Evolutionary conservation across 1,284 basidiomycete species (phyloP), one percentile per base, ranked within the genome.

Genomic region (Volvariella volvacea): DNA sequence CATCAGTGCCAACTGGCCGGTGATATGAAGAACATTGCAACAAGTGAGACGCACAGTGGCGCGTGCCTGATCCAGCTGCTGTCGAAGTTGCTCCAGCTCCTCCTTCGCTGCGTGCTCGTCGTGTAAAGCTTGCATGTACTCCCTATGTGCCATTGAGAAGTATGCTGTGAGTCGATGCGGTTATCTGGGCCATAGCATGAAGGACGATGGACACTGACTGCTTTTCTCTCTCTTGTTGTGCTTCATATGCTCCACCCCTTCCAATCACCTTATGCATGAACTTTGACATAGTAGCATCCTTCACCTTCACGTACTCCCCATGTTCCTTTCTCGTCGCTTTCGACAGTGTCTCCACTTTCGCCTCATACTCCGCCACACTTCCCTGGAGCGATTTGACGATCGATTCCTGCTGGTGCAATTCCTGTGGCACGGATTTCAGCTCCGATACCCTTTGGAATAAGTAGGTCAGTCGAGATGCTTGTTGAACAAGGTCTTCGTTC

Each of bases 121-220:
- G 44, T 70, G 64, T 39, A 73, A 47, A 1, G 69, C 68, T 44
- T 68, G 68, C 2, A 71, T 58, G 46, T 67, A 73, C 48, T 71
- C 67, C 39, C 70, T 72, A 38, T 9, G 40, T 6, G 25, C 25
- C 25, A 12, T 28, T 12, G 12, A 12, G 6, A 28, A 6, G 12
- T 12, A 28, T 28, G 25, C 6, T 28, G 25, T 6, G 12, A 12
- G 25, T 12, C 12, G 25, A 28, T 28, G 25, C 25, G 25, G 12
- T 28, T 28, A 28, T 12, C 6, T 6, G 25, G 25, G 25, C 12
- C 6, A 28, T 6, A 28, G 25, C 25, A 6, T 28, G 12, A 28
- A 12, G 6, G 25, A 28, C 25, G n/a, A 9, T 31, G n/a, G 38
- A n/a, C 14, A 50, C 50, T 20, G 46, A 70, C 70, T 60, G 53